phyloP scores from a whole-genome alignment of 352 stramenopile species.

The Pythium monospermum region DNA sequence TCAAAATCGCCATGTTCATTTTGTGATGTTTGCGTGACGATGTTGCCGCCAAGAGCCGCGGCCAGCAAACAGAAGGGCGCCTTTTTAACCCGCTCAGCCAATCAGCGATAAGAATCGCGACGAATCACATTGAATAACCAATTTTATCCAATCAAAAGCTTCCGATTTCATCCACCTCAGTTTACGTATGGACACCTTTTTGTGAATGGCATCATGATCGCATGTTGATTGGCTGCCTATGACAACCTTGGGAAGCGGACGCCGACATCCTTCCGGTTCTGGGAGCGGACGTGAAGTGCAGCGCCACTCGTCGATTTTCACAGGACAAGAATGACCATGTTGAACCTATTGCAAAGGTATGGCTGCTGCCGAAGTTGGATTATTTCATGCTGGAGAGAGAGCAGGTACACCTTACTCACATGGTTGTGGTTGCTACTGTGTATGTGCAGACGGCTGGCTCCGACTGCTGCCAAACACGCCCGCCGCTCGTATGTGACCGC shows the following conservation, averaged over 20 bases:
- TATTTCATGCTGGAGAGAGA: background rate
- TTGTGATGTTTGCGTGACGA: no score
- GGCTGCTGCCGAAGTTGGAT: background rate
- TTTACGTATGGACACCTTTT: conserved; percentile 20
- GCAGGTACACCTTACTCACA: no score
- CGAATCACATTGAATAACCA: conserved; percentile 14
- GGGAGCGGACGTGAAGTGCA: no score
- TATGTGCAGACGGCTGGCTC: conserved; percentile 10
- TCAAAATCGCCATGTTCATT: no score
- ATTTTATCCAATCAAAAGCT: conserved; percentile 11
- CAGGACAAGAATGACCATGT: no score
- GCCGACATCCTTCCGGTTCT: conserved; percentile 27
- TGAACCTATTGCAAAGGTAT: conserved; percentile 15
- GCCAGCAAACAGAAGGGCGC: background rate
- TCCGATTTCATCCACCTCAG: background rate
- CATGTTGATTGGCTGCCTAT: conserved; percentile 15
- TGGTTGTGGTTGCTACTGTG: background rate
- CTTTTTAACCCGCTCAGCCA: conserved; percentile 6
- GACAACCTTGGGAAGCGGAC: background rate
- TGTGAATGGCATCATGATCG: background rate
- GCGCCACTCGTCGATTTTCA: no score
- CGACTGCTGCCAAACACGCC: conserved; percentile 1
- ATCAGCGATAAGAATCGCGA: conserved; percentile 17
- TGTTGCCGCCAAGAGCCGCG: no score
- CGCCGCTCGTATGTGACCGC: conserved; percentile 40